phyloP scores from a whole-genome alignment of 768 basidiomycete species.

The Suillus tomentosus region DNA sequence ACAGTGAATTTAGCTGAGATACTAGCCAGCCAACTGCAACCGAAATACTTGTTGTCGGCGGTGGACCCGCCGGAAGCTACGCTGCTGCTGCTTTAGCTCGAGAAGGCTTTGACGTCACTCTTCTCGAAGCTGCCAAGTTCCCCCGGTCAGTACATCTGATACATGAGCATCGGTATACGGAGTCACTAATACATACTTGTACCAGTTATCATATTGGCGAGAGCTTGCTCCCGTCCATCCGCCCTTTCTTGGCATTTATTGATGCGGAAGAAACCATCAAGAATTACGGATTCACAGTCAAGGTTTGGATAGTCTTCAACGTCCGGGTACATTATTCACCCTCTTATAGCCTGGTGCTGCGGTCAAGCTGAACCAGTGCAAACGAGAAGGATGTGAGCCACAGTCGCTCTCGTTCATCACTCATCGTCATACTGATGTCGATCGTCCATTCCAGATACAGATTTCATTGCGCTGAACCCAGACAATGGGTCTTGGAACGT shows the following conservation, averaged over 20 bases:
- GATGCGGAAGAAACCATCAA: constrained; percentile 54
- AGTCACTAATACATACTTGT: not conserved
- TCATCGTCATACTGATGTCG: not conserved
- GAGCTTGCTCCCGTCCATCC: constrained; percentile 59
- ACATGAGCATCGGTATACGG: constrained; percentile 31
- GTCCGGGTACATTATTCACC: not conserved
- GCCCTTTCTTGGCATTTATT: constrained; percentile 61
- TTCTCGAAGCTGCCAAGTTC: constrained; percentile 57
- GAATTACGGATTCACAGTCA: constrained; percentile 50
- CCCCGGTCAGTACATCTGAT: constrained; percentile 52
- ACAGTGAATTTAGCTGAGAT: not conserved
- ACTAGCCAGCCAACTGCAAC: constrained; percentile 7
- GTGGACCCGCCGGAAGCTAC: constrained; percentile 60
- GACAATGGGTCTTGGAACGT: constrained; percentile 65
- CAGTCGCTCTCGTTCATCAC: not conserved
- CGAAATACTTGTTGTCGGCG: constrained; percentile 29
- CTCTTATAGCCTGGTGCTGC: constrained; percentile 55
- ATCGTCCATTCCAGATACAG: constrained; percentile 46
- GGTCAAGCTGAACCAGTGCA: constrained; percentile 66
- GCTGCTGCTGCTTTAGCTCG: constrained; percentile 56
- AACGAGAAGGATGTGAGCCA: constrained; percentile 62
- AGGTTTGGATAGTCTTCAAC: constrained; percentile 32
- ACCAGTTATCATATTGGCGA: constrained; percentile 59
- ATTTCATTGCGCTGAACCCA: constrained; percentile 55
- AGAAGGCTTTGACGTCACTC: constrained; percentile 55